Conservation (phyloP, 768 basidiomycete species). For the Postia placenta region DNA sequence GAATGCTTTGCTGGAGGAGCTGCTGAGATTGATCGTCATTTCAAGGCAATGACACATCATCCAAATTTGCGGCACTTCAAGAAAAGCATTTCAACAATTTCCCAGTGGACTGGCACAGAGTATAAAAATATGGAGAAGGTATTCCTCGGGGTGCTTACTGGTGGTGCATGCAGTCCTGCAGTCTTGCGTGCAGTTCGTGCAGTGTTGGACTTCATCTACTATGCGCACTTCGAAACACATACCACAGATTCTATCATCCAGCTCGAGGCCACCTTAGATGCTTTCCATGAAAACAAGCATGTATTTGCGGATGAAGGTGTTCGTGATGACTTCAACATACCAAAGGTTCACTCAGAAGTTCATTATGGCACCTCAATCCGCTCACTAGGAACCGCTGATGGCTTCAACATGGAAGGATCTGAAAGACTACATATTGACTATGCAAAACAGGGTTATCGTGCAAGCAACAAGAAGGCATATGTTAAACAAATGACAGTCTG, state of each 20-base stretch:
- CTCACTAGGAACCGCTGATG: slow-evolving; percentile 15
- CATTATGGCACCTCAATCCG: slow-evolving; percentile 20
- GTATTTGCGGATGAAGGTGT: slow-evolving; percentile 19
- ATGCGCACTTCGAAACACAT: slow-evolving; percentile 21
- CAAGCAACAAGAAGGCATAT: slow-evolving; percentile 20
- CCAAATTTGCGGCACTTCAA: slow-evolving; percentile 34
- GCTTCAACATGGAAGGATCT: slow-evolving; percentile 23
- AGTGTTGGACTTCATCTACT: slow-evolving; percentile 23
- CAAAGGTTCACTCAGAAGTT: slow-evolving; percentile 20
- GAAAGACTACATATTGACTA: slow-evolving; percentile 37
- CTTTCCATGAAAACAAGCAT: slow-evolving; percentile 23
- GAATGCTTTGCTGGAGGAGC: slow-evolving; percentile 6
- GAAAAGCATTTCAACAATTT: slow-evolving; percentile 33
- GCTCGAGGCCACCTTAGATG: slow-evolving; percentile 11
- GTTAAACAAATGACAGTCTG: slow-evolving; percentile 34
- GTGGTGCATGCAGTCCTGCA: slow-evolving; percentile 9
- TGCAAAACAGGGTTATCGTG: slow-evolving; percentile 28
- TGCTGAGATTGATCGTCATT: slow-evolving; percentile 33
- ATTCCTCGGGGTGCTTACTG: slow-evolving; percentile 23
- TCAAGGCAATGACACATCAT: slow-evolving; percentile 24
- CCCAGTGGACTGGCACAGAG: slow-evolving; percentile 40
- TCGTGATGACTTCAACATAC: slow-evolving; percentile 24
- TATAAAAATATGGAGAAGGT: slow-evolving; percentile 29
- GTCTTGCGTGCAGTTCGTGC: slow-evolving; percentile 21
- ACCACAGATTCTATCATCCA: slow-evolving; percentile 11